Evolutionary conservation across 2,329 filamentous ascomycete genomes (phyloP).

Genomic region (Fusarium concolor): DNA sequence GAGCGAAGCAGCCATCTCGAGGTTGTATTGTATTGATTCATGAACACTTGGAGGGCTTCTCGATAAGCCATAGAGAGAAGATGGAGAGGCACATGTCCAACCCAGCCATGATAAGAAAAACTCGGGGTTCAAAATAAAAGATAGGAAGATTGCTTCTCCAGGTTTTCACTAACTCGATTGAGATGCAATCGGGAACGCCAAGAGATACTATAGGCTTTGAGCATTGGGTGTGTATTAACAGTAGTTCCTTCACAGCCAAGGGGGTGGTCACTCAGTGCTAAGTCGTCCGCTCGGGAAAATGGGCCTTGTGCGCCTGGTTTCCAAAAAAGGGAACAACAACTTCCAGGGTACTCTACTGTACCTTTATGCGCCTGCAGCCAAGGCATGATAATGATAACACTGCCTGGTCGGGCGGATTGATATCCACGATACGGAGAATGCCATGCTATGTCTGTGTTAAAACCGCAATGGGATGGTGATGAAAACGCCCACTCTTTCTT

Average conservation of each 20-base stretch:
- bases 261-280: too few species aligned
- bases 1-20: neutral
- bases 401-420: constrained; percentile 10
- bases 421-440: constrained; percentile 7
- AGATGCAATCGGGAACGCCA: constrained; percentile 17
- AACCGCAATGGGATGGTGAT: neutral
- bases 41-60: too few species aligned
- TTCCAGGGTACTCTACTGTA: constrained; percentile 18
- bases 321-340: constrained; percentile 24
- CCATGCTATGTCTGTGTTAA: neutral
- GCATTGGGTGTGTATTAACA: too few species aligned
- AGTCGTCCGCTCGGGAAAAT: constrained; percentile 19
- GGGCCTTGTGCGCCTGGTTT: constrained; percentile 11
- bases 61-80: neutral
- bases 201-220: too few species aligned
- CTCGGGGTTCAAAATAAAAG: constrained; percentile 2
- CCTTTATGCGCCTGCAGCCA: neutral
- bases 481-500: constrained; percentile 6
- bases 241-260: too few species aligned
- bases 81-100: constrained; percentile 15
- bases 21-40: constrained; percentile 1
- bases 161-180: constrained; percentile 29
- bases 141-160: constrained; percentile 25
- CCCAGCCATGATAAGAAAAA: constrained; percentile 21
- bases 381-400: constrained; percentile 19